phyloP scores from a whole-genome alignment of 345 rosid genomes.

The Litchi chinensis region DNA sequence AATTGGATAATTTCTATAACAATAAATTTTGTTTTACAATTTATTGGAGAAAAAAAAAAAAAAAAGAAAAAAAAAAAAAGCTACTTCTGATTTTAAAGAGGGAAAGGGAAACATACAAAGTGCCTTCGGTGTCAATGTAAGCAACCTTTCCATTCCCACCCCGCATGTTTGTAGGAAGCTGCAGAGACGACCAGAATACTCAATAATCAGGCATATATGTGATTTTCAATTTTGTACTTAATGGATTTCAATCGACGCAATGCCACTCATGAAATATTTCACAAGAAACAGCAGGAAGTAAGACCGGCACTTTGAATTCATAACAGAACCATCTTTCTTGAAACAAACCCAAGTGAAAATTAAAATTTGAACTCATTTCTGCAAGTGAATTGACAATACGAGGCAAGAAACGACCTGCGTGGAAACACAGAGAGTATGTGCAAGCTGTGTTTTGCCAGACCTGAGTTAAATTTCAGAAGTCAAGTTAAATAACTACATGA shows the following conservation, averaged over 20 bases:
- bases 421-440: conserved; percentile 82
- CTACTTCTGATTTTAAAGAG: conserved; percentile 1
- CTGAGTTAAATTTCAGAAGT: conserved; percentile 36
- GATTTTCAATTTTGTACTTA: neutral
- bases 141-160: conserved; percentile 98
- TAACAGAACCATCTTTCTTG: neutral
- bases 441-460: conserved; percentile 93
- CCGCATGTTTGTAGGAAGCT: conserved; percentile 84
- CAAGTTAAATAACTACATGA: conserved; percentile 1
- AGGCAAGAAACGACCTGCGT: conserved; percentile 62
- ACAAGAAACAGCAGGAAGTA: neutral
- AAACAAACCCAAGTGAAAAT: neutral
- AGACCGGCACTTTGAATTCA: conserved; percentile 1
- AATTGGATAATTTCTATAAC: neutral
- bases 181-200: conserved; percentile 26
- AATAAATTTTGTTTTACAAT: neutral
- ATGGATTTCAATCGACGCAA: neutral
- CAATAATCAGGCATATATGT: neutral
- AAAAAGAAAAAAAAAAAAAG: conserved; percentile 2
- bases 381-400: neutral
- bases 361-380: neutral
- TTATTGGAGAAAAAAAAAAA: conserved; percentile 5
- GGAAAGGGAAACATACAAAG: conserved; percentile 64
- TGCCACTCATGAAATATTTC: neutral
- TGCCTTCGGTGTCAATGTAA: conserved; percentile 86